phyloP scores from a whole-genome alignment of 768 basidiomycete species.

The Suillus tomentosus region DNA sequence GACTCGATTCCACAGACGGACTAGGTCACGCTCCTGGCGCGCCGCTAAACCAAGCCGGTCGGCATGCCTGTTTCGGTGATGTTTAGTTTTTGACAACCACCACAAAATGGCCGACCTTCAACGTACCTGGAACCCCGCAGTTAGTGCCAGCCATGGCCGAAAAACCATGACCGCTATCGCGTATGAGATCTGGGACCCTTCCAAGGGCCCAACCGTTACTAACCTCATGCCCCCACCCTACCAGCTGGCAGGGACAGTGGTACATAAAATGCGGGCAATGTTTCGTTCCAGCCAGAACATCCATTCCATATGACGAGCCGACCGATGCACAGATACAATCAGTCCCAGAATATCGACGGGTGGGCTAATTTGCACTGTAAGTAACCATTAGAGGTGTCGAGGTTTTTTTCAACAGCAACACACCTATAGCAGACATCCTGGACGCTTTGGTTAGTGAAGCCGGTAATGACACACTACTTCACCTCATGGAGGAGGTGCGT shows the following conservation, averaged over 20 bases:
- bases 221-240: not conserved
- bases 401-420: not conserved
- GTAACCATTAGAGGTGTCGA: not conserved
- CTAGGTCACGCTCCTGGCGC: not conserved
- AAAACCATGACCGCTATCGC: not conserved
- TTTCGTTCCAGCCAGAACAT: not conserved
- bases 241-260: not conserved
- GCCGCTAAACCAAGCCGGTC: no score
- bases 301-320: not conserved
- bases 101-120: not conserved
- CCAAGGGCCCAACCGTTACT: not conserved
- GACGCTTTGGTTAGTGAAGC: not conserved
- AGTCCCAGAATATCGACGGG: no score
- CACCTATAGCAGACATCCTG: no score
- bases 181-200: not conserved
- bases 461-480: not conserved
- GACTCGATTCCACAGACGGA: not conserved
- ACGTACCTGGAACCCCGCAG: no score
- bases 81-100: not conserved
- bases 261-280: not conserved
- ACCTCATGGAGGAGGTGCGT: not conserved
- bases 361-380: not conserved
- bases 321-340: not conserved
- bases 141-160: not conserved
- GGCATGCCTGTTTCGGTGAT: not conserved